phyloP scores from a whole-genome alignment of 495 filamentous ascomycete genomes.

The Neurospora sp. region DNA sequence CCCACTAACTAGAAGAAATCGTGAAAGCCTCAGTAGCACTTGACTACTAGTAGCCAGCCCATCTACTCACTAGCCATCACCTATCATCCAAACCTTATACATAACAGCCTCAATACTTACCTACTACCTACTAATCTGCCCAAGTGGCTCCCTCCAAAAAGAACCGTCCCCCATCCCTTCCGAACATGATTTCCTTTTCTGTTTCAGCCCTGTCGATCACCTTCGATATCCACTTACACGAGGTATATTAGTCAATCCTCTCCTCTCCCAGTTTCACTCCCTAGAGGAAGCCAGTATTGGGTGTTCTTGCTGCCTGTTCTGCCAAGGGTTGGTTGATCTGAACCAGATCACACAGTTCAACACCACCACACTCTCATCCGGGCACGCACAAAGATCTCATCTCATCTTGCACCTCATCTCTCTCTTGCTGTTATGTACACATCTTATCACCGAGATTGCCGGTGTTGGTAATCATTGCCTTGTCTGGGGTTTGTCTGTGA shows the following conservation, averaged over 20 bases:
- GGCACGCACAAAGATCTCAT: background rate
- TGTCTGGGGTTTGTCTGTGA: background rate
- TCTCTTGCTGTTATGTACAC: background rate
- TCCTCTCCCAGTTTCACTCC: background rate
- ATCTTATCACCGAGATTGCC: background rate
- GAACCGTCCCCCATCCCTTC: background rate
- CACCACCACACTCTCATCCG: background rate
- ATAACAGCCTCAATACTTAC: background rate
- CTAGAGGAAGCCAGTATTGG: background rate
- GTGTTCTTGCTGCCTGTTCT: background rate
- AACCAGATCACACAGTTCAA: background rate
- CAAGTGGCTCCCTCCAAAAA: background rate
- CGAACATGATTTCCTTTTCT: background rate
- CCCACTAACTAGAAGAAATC: background rate
- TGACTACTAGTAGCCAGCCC: background rate
- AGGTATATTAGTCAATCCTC: background rate
- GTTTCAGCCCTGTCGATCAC: constrained; percentile 22
- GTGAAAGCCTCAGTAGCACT: background rate
- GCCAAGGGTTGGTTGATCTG: background rate
- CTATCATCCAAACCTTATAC: background rate
- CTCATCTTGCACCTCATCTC: background rate
- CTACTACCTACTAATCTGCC: background rate
- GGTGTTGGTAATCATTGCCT: background rate
- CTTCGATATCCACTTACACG: background rate
- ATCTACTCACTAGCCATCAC: background rate